Evolutionary conservation across 768 basidiomycete genomes (phyloP).

Genomic region (Psilocybe cyanescens): DNA sequence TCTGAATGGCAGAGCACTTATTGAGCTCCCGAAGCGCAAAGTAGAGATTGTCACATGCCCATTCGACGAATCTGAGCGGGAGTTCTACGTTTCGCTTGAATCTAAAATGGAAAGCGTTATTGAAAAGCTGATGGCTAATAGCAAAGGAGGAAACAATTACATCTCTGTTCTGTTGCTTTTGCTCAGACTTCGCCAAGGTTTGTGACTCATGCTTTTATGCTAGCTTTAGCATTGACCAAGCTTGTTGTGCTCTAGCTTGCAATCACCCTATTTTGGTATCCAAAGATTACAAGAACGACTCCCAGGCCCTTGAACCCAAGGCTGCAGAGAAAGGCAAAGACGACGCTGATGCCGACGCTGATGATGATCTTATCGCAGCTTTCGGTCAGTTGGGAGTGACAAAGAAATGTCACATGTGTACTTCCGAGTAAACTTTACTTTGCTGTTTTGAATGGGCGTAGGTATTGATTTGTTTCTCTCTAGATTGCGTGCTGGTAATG

Average conservation of each 20-base stretch:
- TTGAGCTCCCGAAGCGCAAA: constrained; percentile 77
- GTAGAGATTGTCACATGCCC: constrained; percentile 75
- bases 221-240: background rate
- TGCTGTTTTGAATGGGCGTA: background rate
- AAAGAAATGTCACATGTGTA: constrained; percentile 82
- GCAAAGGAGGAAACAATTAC: constrained; percentile 61
- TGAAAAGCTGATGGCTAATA: constrained; percentile 63
- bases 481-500: constrained; percentile 43
- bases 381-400: constrained; percentile 73
- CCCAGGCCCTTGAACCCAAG: constrained; percentile 76
- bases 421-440: constrained; percentile 53
- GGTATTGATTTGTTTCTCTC: background rate
- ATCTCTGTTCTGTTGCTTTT: constrained; percentile 72
- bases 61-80: constrained; percentile 77
- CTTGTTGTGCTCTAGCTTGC: constrained; percentile 60
- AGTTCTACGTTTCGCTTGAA: constrained; percentile 79
- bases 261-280: constrained; percentile 86
- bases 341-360: constrained; percentile 56
- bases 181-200: constrained; percentile 89
- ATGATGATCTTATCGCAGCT: constrained; percentile 75
- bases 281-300: constrained; percentile 73
- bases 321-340: constrained; percentile 50
- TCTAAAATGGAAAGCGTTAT: constrained; percentile 67
- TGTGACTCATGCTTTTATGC: constrained; percentile 20
- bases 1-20: constrained; percentile 79